phyloP scores from a whole-genome alignment of 768 basidiomycete species.

The Podaxis pistillaris region DNA sequence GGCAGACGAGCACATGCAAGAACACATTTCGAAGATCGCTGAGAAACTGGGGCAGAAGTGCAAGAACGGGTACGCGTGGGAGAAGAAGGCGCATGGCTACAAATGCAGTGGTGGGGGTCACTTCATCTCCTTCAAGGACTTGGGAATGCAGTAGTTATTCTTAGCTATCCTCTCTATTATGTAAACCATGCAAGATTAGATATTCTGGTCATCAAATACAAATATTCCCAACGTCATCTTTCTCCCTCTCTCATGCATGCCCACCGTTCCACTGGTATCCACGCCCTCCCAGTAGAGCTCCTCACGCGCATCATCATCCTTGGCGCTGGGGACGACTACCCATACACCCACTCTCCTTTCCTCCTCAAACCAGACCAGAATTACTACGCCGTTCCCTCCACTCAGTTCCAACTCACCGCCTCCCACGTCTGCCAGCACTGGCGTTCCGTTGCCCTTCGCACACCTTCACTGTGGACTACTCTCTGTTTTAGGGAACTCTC shows the following conservation, averaged over 20 bases:
- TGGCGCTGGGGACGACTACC: conserved; percentile 45
- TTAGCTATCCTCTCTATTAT: background rate
- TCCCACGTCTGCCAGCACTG: conserved; percentile 61
- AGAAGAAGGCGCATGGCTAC: conserved; percentile 13
- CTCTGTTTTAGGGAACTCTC: conserved; percentile 51
- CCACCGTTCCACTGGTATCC: conserved; percentile 30
- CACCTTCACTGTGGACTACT: conserved; percentile 52
- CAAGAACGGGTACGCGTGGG: conserved; percentile 14
- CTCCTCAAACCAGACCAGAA: conserved; percentile 47
- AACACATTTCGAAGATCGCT: conserved; percentile 5
- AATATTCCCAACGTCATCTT: background rate
- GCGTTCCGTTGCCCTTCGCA: conserved; percentile 52
- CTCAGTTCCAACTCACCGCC: conserved; percentile 51
- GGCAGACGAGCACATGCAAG: conserved; percentile 10
- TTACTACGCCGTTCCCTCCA: conserved; percentile 37
- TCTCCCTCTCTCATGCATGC: conserved; percentile 17
- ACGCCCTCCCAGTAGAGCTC: conserved; percentile 57
- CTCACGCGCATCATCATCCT: conserved; percentile 55
- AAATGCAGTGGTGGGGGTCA: conserved; percentile 12
- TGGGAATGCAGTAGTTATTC: conserved; percentile 12
- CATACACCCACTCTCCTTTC: conserved; percentile 45
- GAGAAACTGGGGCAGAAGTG: conserved; percentile 9
- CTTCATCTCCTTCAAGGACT: conserved; percentile 14
- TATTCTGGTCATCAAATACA: background rate
- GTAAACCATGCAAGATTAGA: conserved; percentile 9